Base-by-base conservation (phyloP, 306 rosid genomes). In the Trifolium fragiferum region DNA sequence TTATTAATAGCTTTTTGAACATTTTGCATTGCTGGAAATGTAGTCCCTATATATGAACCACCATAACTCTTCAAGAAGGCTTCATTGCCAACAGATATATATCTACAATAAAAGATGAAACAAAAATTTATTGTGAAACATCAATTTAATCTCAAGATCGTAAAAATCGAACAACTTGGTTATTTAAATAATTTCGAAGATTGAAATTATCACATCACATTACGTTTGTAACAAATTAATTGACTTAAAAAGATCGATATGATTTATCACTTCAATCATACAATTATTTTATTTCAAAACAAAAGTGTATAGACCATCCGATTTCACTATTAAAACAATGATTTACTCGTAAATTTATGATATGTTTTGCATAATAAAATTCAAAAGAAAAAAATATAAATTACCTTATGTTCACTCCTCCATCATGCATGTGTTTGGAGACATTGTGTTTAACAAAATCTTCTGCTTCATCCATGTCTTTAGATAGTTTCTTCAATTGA, bases 51-150 rank as follows among this genome's bases (percentile, higher is more conserved):
- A 10, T 3, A 86, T 3, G 81, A 59, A 8, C 89, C 91, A 21
- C 90, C 87, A 81, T 86, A 91, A 72, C 87, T 82, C 40, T 65
- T 16, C 75, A 94, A 82, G 78, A 89, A 94, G 0, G 98, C 82
- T 35, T 94, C 98, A 27, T 91, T 91, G 43, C 98, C 97, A 53
- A 94, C 98, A 0, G 85, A 90, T 6, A 88, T 83, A 12, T 94
- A 87, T 72, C 97, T 93, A 51, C 47, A 66, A 57, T 57, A 57
- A 55, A 21, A 37, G 40, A 8, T 10, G 0, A 21, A 21, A 55
- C 14, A 20, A 19, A 9, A 8, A 54, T 8, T 43, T 11, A 40
- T 40, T 10, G 11, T 40, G 13, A 40, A 40, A 41, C 14, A 41
- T 11, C 14, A 11, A 41, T 41, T 41, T 41, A 41, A 11, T 41